Conservation (phyloP, 371 early-diverging fungal genomes). For the Fennellomyces sp. region DNA sequence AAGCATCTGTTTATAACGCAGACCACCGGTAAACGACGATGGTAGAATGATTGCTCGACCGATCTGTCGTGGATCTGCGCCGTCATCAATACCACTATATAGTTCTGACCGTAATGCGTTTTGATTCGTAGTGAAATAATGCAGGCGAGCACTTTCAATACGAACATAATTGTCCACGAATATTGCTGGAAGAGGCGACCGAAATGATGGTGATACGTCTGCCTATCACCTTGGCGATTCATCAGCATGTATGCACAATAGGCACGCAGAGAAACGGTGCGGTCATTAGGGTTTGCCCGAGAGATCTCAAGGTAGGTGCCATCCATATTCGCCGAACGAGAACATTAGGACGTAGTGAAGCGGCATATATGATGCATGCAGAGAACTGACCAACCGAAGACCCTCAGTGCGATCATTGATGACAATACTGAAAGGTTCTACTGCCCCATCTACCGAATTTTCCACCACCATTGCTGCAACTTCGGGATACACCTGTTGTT, state of each 20-base stretch:
- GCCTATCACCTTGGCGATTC: background rate
- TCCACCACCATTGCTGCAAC: background rate
- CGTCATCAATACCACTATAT: background rate
- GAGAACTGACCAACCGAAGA: background rate
- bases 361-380: background rate
- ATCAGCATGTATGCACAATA: background rate
- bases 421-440: background rate
- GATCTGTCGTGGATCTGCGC: background rate
- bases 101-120: background rate
- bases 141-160: background rate
- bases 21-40: background rate
- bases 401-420: background rate
- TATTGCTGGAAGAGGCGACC: background rate
- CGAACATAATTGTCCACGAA: background rate
- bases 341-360: background rate
- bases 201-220: background rate
- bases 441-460: background rate
- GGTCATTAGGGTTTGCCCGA: too few relatives aligned
- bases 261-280: background rate
- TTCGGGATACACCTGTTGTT: background rate
- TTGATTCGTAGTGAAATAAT: background rate
- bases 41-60: background rate
- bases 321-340: background rate
- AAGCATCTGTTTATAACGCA: background rate
- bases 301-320: too few relatives aligned